phyloP scores from a whole-genome alignment of 371 early-diverging fungal genomes.

The Cokeromyces recurvatus region DNA sequence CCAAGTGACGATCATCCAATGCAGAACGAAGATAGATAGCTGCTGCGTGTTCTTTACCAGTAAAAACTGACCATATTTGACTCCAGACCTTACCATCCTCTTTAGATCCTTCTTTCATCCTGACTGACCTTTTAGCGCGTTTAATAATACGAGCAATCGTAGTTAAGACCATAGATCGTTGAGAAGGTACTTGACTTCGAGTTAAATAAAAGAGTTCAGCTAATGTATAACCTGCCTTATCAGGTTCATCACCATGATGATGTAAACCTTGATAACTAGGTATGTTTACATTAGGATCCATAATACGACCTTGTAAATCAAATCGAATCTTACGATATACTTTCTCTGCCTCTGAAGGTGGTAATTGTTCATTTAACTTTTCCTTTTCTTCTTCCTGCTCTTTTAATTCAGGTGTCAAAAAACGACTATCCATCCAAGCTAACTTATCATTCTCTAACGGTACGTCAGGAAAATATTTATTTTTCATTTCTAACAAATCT shows the following conservation, averaged over 20 bases:
- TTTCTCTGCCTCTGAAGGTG: constrained; percentile 15
- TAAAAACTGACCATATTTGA: constrained; percentile 31
- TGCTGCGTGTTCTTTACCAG: constrained; percentile 34
- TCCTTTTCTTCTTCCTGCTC: constrained; percentile 1
- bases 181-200: constrained; percentile 79
- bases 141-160: constrained; percentile 58
- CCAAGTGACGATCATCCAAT: constrained; percentile 61
- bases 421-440: constrained; percentile 63
- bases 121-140: constrained; percentile 34
- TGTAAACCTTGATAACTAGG: constrained; percentile 72
- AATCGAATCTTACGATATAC: constrained; percentile 54
- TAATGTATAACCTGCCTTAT: constrained; percentile 82
- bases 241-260: constrained; percentile 87
- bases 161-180: constrained; percentile 70
- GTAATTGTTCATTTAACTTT: constrained; percentile 3
- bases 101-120: not conserved
- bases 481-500: constrained; percentile 49
- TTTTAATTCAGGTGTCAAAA: constrained; percentile 6
- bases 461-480: constrained; percentile 51
- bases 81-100: constrained; percentile 19
- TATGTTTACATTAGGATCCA: constrained; percentile 49
- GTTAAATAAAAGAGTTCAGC: constrained; percentile 77
- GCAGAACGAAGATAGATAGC: constrained; percentile 56
- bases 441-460: constrained; percentile 63
- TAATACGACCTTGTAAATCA: constrained; percentile 69